Base-by-base conservation (phyloP, 306 rosid species). In the Nissolia schottii region DNA sequence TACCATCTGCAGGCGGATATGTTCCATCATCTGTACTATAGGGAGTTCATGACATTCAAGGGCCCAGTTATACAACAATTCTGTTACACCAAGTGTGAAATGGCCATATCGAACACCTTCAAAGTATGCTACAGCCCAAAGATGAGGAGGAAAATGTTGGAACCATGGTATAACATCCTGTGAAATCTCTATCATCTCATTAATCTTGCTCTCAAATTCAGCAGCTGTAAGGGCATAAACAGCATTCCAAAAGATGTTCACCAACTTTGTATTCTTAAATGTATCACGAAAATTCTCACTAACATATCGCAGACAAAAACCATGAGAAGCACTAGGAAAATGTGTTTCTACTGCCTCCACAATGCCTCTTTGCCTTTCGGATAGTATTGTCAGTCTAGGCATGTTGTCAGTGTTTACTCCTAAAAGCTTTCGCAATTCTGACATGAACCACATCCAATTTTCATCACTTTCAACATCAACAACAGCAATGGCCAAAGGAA, bases 381-480 rank as follows among this genome's bases (percentile, higher is more conserved):
- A 93, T 62, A 93, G 86, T 76, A 93, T 86, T 29, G 98, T 93
- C 51, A 93, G 86, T 56, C 97, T 90, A 58, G 98, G 98, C 98
- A 93, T 90, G 86, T 63, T 93, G 55, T 93, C 98, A 53, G 98
- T 93, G 85, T 88, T 93, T 57, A 93, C 93, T 79, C 93, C 98
- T 22, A 94, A 87, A 84, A 94, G 97, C 87, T 91, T 94, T 7
- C 98, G 87, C 74, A 94, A 72, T 78, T 94, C 97, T 48, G 98
- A 94, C 94, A 94, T 91, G 79, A 94, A 94, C 98, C 98, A 94
- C 96, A 94, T 91, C 98, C 98, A 94, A 78, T 87, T 94, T 71
- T 94, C 98, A 22, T 91, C 97, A 65, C 92, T 89, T 80, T 94
- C 98, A 64, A 67, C 64, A 73, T 94, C 98, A 61, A 94, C 96